phyloP scores from a whole-genome alignment of 305 asterid genomes.

The Nicotiana rustica region DNA sequence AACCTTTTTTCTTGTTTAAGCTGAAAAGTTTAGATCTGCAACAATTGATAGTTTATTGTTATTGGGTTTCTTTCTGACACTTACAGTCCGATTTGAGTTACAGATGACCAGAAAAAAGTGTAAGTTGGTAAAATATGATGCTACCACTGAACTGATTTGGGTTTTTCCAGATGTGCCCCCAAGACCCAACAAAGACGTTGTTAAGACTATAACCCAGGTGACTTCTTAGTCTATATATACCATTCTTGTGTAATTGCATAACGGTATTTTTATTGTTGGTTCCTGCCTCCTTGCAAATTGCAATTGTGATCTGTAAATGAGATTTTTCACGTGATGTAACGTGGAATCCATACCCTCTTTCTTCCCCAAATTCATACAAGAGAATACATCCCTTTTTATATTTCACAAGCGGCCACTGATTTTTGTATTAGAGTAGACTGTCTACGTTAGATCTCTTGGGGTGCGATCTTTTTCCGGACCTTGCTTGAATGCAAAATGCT shows the following conservation, averaged over 20 bases:
- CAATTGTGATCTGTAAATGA: neutral
- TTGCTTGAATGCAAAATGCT: too few relatives aligned
- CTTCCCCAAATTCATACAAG: neutral
- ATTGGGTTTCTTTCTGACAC: constrained; percentile 28
- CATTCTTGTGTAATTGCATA: constrained; percentile 26
- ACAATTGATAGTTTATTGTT: neutral
- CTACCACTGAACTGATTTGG: constrained; percentile 28
- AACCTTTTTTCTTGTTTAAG: constrained; percentile 8
- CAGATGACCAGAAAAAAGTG: constrained; percentile 22
- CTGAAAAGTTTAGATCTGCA: neutral
- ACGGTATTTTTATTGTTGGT: neutral
- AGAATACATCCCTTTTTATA: neutral
- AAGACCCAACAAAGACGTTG: constrained; percentile 30
- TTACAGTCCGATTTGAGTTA: neutral
- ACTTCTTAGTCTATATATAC: neutral
- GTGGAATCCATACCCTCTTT: neutral
- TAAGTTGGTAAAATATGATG: constrained; percentile 31
- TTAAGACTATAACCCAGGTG: neutral
- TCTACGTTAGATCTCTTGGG: too few relatives aligned
- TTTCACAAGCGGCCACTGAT: too few relatives aligned
- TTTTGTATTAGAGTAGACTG: too few relatives aligned
- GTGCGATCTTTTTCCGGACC: too few relatives aligned
- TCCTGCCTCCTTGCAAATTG: neutral
- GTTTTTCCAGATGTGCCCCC: constrained; percentile 31
- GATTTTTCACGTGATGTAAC: constrained; percentile 22